Evolutionary conservation across 2,329 filamentous ascomycete species (phyloP), one percentile per base, ranked within the genome.

Genomic region (Aspergillus tanneri): DNA sequence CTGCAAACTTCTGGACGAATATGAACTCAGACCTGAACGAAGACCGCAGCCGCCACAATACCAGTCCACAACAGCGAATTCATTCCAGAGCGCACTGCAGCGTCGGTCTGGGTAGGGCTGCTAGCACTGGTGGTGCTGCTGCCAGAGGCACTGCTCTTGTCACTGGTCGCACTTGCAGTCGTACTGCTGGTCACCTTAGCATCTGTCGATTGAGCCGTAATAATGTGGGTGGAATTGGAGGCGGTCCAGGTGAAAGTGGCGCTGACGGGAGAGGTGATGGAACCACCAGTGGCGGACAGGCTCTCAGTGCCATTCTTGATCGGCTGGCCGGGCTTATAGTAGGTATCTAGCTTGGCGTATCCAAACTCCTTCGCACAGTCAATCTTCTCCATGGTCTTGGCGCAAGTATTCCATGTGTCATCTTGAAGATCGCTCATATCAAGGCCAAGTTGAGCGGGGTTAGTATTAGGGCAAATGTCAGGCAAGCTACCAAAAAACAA

Each of bases 251-350:
- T 57, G 7, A 59, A 58, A 4, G 42, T 55, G 4, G 28, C 23
- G 18, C 55, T 58, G 6, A 56, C 43, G 0, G 55, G 57, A 0
- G 43, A 48, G 7, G 53, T 48, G 12, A 59, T 11, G 6, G 42
- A 12, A 16, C 52, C 39, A 0, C 46, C 54, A 3, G 43, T 46
- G 10, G 58, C 59, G 10, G 35, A 50, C 0, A 52, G 12, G 0
- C 52, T 45, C n/a, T 55, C 49, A 3, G 54, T 57, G 3, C 57
- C 56, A 27, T 54, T 57, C 4, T 18, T 36, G 2, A 49, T 56
- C 10, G 56, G 19, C 9, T 43, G 35, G 1, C 28, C 48, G 1
- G 50, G 50, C 14, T 32, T 34, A 11, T 55, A 52, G 34, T 56
- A 59, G 11, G 28, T 47, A 9, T 28, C 37, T 21, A 25, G 19